Evolutionary conservation across 257 asterid genomes (phyloP), one percentile per base, ranked within the genome.

Genomic region (Ilex aquifolium): DNA sequence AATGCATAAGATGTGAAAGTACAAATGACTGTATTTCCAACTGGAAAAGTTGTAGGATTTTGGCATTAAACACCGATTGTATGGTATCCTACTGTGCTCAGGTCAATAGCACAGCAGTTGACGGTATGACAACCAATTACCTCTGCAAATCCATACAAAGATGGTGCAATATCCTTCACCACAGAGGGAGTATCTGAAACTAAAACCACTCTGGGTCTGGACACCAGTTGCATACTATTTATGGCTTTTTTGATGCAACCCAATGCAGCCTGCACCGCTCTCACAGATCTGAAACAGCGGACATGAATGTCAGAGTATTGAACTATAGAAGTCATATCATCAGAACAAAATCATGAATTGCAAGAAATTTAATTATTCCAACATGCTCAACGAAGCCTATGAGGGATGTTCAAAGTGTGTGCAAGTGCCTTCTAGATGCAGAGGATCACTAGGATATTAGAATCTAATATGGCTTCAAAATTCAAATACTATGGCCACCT

Each of bases 121-220:
- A 11, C n/a, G 0, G 2, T 11, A 46, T 46, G n/a, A 11, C 52
- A 66, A 68, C 76, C 69, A 61, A 40, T 69, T 81, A 87, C 97
- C 77, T 93, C 95, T 32, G 96, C 85, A 69, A 83, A 74, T 69
- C 85, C 82, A 68, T 76, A 75, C 64, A 93, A 61, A 69, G 75
- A 67, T 51, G 77, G 72, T 64, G 80, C 65, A 69, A 90, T 80
- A 51, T 85, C 87, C 71, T 77, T 73, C 70, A 93, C 73, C 68
- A 83, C 57, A 57, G 85, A 73, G 69, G 99, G 97, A 59, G 84
- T 85, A 75, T 93, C 99, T 2, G 99, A 87, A 77, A 93, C 84
- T 69, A 93, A 36, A 61, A 80, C 91, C 29, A 93, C 79, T 74
- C 74, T 89, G 54, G 96, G 99, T 72, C 75, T 85, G 59, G 80